phyloP scores from a whole-genome alignment of 371 early-diverging fungal species.

The Saksenaea vasiformis region DNA sequence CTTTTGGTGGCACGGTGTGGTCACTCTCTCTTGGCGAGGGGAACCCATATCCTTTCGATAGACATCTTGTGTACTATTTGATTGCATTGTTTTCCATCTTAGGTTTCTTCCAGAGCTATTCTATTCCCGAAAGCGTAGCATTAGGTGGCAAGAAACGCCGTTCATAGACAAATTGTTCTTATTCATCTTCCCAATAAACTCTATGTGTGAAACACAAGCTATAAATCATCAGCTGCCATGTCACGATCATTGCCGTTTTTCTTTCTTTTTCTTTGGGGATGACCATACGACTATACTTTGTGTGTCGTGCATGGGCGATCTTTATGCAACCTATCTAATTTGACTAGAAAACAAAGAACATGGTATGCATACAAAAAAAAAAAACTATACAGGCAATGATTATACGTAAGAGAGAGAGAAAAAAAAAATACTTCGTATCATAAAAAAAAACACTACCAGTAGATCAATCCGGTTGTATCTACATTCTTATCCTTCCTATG shows the following conservation, averaged over 20 bases:
- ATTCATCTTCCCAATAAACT: background rate
- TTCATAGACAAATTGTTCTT: background rate
- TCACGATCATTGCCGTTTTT: background rate
- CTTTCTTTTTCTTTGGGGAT: background rate
- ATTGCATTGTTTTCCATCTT: conserved; percentile 38
- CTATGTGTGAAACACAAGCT: background rate
- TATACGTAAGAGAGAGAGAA: background rate
- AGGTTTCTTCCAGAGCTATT: conserved; percentile 40
- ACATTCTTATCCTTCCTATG: background rate
- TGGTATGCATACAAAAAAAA: background rate
- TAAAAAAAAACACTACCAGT: background rate
- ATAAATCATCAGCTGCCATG: background rate
- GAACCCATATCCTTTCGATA: conserved; percentile 64
- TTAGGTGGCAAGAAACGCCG: conserved; percentile 13
- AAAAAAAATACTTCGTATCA: background rate
- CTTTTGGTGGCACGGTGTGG: conserved; percentile 66
- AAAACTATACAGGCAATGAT: too few species aligned
- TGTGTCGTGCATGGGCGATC: too few species aligned
- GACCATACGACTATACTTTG: too few species aligned
- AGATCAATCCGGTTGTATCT: conserved; percentile 1
- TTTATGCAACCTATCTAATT: too few species aligned
- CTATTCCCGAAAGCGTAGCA: conserved; percentile 34
- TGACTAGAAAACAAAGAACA: too few species aligned
- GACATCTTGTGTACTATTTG: conserved; percentile 60
- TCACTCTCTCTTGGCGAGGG: conserved; percentile 60